Conservation (phyloP, 768 basidiomycete species). For the Tricholomella constricta region DNA sequence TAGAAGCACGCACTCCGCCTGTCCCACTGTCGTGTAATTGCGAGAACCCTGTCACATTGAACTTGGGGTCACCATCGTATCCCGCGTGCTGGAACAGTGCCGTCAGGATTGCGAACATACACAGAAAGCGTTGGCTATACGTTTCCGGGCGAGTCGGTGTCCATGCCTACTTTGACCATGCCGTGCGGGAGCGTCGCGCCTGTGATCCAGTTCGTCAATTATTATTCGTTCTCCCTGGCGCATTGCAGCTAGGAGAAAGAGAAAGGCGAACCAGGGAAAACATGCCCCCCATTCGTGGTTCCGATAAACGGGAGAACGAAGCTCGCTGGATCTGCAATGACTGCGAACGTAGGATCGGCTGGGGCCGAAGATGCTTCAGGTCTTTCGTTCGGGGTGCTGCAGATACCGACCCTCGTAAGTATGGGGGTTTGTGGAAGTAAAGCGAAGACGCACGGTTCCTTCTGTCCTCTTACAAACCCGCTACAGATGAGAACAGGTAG, state of each 20-base stretch:
- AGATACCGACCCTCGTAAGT: too few relatives aligned
- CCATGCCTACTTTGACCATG: constrained; percentile 71
- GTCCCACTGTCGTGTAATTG: constrained; percentile 66
- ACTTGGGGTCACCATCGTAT: constrained; percentile 45
- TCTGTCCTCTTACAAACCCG: background rate
- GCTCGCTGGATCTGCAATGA: constrained; percentile 39
- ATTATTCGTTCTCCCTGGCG: background rate
- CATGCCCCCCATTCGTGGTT: constrained; percentile 64
- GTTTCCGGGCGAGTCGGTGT: constrained; percentile 65
- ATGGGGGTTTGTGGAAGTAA: background rate
- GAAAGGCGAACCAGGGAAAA: constrained; percentile 54
- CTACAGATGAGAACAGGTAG: too few relatives aligned
- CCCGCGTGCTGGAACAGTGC: constrained; percentile 43
- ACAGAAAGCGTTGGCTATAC: constrained; percentile 30
- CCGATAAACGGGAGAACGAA: constrained; percentile 65
- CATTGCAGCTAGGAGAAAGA: background rate
- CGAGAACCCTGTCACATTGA: constrained; percentile 58
- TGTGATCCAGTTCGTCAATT: constrained; percentile 17
- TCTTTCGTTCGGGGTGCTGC: background rate
- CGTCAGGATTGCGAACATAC: background rate
- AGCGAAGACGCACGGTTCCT: background rate
- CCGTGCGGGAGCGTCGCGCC: constrained; percentile 69
- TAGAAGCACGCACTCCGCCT: constrained; percentile 46
- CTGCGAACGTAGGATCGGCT: background rate
- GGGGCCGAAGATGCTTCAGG: background rate